Conservation (phyloP, 345 rosid genomes). For the Abelmoschus esculentus region DNA sequence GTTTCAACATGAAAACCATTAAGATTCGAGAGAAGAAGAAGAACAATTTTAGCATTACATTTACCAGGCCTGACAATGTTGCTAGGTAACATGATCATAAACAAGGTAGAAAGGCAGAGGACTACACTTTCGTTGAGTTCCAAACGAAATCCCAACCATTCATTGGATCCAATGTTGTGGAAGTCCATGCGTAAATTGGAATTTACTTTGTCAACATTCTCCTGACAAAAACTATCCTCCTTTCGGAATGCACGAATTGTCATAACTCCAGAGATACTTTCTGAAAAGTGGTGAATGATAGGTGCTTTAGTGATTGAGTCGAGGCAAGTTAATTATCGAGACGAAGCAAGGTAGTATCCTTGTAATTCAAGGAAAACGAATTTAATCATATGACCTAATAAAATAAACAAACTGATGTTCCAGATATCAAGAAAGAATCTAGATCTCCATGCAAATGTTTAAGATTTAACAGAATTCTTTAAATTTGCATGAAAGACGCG, state of each 20-base stretch:
- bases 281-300: conserved; percentile 88
- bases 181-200: conserved; percentile 72
- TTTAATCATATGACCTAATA: background rate
- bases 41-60: background rate
- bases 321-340: conserved; percentile 84
- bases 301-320: conserved; percentile 97
- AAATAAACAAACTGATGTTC: background rate
- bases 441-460: background rate
- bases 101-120: conserved; percentile 65
- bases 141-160: conserved; percentile 83
- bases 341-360: conserved; percentile 75
- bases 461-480: background rate
- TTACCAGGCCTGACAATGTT: conserved; percentile 77
- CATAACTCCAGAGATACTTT: conserved; percentile 84
- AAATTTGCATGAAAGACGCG: conserved; percentile 9
- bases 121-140: conserved; percentile 74
- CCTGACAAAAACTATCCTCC: conserved; percentile 47
- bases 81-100: conserved; percentile 78
- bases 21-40: background rate
- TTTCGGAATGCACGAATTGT: conserved; percentile 68
- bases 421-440: background rate
- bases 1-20: no score
- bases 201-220: conserved; percentile 64
- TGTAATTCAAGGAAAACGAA: conserved; percentile 13
- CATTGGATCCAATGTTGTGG: conserved; percentile 84